Evolutionary conservation across 148 eudicot species (phyloP).

Genomic region (Chenopodium berlandieri): DNA sequence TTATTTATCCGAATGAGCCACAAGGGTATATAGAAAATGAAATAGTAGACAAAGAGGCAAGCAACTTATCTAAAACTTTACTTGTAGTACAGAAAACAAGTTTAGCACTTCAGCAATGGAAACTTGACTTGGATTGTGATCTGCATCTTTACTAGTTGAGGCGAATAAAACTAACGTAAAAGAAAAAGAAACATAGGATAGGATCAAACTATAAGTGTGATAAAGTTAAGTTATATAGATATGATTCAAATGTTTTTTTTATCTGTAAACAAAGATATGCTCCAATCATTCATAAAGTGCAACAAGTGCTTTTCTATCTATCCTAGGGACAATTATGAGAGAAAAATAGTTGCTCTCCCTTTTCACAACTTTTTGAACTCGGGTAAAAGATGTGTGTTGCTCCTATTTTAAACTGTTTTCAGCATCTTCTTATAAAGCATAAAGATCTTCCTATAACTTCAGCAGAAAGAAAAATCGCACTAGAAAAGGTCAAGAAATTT

Average conservation of each 20-base stretch:
- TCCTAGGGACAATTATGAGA: too few species aligned
- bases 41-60: too few species aligned
- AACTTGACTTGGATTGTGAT: too few species aligned
- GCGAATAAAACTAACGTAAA: neutral
- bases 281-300: slow-evolving; percentile 11
- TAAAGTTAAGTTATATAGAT: neutral
- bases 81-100: too few species aligned
- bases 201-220: neutral
- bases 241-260: slow-evolving; percentile 2
- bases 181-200: slow-evolving; percentile 8
- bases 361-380: neutral
- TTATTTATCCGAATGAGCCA: too few species aligned
- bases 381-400: neutral
- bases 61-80: too few species aligned
- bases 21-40: too few species aligned
- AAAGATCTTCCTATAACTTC: too few species aligned
- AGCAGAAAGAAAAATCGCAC: too few species aligned
- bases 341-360: slow-evolving; percentile 9
- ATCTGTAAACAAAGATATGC: neutral
- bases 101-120: too few species aligned
- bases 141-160: too few species aligned
- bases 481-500: too few species aligned
- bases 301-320: neutral
- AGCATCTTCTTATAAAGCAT: neutral
- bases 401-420: neutral